Conservation (phyloP, 2,329 filamentous ascomycete genomes). For the Juglanconis juglandina region DNA sequence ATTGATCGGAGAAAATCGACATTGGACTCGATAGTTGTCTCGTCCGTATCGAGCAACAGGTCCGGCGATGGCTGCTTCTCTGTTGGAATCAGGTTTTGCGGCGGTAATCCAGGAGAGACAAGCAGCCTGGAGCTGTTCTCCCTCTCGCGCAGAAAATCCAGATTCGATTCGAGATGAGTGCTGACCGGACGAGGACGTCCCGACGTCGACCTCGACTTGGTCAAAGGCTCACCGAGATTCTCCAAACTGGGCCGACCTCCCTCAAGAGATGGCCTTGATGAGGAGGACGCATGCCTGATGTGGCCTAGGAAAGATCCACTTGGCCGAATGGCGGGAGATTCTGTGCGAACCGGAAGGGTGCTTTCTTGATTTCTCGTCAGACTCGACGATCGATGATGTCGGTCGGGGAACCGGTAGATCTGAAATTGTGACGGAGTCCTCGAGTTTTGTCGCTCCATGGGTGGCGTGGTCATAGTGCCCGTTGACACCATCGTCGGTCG, state of each 20-base stretch:
- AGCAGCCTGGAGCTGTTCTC: slow-evolving; percentile 53
- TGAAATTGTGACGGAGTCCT: slow-evolving; percentile 41
- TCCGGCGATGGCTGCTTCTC: slow-evolving; percentile 41
- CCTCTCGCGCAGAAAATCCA: slow-evolving; percentile 77
- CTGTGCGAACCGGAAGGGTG: slow-evolving; percentile 13
- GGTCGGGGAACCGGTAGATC: slow-evolving; percentile 40
- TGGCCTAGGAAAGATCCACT: slow-evolving; percentile 34
- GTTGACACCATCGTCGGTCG: slow-evolving; percentile 48
- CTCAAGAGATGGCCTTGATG: slow-evolving; percentile 67
- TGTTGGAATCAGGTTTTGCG: slow-evolving; percentile 27
- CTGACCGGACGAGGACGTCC: slow-evolving; percentile 70
- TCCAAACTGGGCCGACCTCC: slow-evolving; percentile 64
- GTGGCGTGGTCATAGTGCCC: slow-evolving; percentile 74
- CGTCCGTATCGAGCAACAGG: slow-evolving; percentile 45
- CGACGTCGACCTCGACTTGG: slow-evolving; percentile 41
- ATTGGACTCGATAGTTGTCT: slow-evolving; percentile 70
- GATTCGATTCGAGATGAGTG: slow-evolving; percentile 76
- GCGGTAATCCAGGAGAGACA: slow-evolving; percentile 32
- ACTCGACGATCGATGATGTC: slow-evolving; percentile 38
- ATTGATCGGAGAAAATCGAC: slow-evolving; percentile 78
- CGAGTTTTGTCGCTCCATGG: slow-evolving; percentile 40
- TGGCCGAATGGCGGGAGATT: slow-evolving; percentile 22
- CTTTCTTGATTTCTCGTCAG: slow-evolving; percentile 33
- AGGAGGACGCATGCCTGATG: slow-evolving; percentile 42
- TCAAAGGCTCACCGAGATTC: slow-evolving; percentile 51